Evolutionary conservation across 2,329 filamentous ascomycete species (phyloP), one percentile per base, ranked within the genome.

Genomic region (Penicillium polonicum): DNA sequence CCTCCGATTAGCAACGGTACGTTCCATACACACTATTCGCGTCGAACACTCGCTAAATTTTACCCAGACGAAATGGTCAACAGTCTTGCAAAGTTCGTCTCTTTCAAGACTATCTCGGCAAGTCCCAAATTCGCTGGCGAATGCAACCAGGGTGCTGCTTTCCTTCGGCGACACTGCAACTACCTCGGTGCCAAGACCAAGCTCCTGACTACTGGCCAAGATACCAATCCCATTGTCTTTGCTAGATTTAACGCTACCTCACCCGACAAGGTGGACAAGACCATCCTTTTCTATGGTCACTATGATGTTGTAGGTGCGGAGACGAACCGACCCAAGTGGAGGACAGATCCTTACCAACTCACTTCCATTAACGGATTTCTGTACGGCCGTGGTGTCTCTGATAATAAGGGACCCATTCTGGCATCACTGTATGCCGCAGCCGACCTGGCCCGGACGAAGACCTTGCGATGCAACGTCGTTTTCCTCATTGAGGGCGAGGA

Each of bases 401-500:
- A 99, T 74, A 97, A 99, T 78, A 99, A 99, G 74, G 94, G 95
- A 0, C 94, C 94, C 0, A 91, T 97, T 59, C 85, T 99, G 69
- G 93, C 95, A 2, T 94, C 94, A 1, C 82, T 99, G 0, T 97
- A 95, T 70, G 94, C 93, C 0, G 93, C 95, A 1, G 91, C 93
- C 0, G 93, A 97, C 67, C 79, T 99, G 4, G 86, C 90, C 62
- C 88, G 93, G 62, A 86, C 89, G n/a, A 91, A 96, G 66, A 83
- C 85, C 19, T 82, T 99, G 1, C 88, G 88, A 52, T 92, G 92
- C 39, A 92, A 99, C 66, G 88, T 99, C 55, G 83, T 96, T 29
- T 99, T 99, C 69, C 77, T 99, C 4, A 95, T 99, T 48, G 94
- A 99, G 71, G 94, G 94, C 13, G 94, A 99, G 72, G 94, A 99